phyloP scores from a whole-genome alignment of 177 flowering plant genomes.

The Vitis hybrid region DNA sequence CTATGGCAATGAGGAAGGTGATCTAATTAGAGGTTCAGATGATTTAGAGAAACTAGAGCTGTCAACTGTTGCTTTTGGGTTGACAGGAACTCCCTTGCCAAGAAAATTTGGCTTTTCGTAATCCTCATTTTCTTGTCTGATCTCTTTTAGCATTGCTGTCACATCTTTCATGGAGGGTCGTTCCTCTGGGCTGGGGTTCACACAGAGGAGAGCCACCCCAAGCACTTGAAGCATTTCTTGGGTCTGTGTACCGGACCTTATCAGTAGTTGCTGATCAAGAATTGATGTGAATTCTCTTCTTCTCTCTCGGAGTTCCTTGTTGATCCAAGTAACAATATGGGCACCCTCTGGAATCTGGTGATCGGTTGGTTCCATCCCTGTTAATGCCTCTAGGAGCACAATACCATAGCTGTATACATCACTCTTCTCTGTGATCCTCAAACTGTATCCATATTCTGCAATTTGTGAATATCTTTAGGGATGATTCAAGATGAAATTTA shows the following conservation, averaged over 20 bases:
- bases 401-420: conserved; percentile 79
- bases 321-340: conserved; percentile 58
- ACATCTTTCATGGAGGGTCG: conserved; percentile 70
- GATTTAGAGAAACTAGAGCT: conserved; percentile 60
- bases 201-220: conserved; percentile 60
- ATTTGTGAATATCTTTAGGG: not conserved
- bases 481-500: too few relatives aligned
- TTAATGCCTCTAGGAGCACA: conserved; percentile 63
- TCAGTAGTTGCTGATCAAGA: conserved; percentile 42
- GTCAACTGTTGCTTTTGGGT: conserved; percentile 35
- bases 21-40: conserved; percentile 48
- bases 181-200: conserved; percentile 49
- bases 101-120: conserved; percentile 21
- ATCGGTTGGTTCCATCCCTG: conserved; percentile 60
- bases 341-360: conserved; percentile 43
- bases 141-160: conserved; percentile 49
- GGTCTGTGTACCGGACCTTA: conserved; percentile 36
- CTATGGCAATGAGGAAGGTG: conserved; percentile 25
- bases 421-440: conserved; percentile 68
- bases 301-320: conserved; percentile 27
- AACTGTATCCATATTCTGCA: conserved; percentile 72
- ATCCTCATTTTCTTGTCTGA: conserved; percentile 40
- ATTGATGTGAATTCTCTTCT: conserved; percentile 26
- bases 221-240: conserved; percentile 66
- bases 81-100: conserved; percentile 15